Evolutionary conservation across 176 grass and related monocot genomes (phyloP).

Genomic region (Neostapfia colusana): DNA sequence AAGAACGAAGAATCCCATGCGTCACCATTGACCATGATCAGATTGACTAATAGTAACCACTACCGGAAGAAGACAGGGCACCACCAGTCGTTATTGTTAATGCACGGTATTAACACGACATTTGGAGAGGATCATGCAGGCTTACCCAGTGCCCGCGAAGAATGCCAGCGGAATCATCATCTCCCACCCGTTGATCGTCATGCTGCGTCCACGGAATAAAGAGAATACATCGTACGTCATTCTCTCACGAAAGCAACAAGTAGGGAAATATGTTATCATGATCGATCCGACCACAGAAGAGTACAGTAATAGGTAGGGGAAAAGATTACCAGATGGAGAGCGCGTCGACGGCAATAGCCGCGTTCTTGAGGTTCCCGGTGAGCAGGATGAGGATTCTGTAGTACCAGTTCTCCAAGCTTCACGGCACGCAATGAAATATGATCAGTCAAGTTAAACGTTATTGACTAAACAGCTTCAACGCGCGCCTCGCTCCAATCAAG

Average conservation of each 20-base stretch:
- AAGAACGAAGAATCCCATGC: too few relatives aligned
- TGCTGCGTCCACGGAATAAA: conserved; percentile 39
- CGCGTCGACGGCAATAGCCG: conserved; percentile 81
- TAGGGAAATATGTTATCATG: too few relatives aligned
- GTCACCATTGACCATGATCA: too few relatives aligned
- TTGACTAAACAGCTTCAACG: too few relatives aligned
- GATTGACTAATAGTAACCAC: too few relatives aligned
- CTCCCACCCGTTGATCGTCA: conserved; percentile 89
- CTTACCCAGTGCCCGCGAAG: conserved; percentile 83
- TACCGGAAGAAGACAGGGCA: too few relatives aligned
- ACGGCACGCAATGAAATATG: not conserved
- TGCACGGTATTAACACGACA: not conserved
- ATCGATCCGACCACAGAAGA: too few relatives aligned
- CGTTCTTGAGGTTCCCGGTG: conserved; percentile 75
- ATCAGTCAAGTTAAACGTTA: too few relatives aligned
- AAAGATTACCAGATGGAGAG: conserved; percentile 74
- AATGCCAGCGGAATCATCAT: conserved; percentile 92
- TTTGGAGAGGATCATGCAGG: not conserved
- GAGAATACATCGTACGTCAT: not conserved
- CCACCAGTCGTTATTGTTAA: too few relatives aligned
- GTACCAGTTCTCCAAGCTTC: conserved; percentile 96
- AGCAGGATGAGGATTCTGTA: conserved; percentile 79
- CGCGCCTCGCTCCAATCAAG: too few relatives aligned
- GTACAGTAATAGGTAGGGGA: too few relatives aligned
- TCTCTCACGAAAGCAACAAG: too few relatives aligned